Base-by-base conservation (phyloP, 495 filamentous ascomycete genomes). In the Penicillium robsamsonii region DNA sequence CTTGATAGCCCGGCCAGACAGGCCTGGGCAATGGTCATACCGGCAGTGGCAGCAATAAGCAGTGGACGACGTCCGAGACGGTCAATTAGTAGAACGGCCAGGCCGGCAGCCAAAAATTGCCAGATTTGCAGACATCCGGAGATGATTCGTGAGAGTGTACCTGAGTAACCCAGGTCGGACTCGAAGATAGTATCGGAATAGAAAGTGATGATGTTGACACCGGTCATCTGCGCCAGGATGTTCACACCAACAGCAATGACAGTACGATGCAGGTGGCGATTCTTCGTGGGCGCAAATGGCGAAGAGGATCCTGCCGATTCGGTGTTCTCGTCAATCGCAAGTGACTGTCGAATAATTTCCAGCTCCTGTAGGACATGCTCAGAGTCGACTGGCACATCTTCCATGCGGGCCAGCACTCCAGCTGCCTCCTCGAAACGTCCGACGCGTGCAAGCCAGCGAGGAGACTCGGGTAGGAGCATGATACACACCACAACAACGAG, bases 281-380 rank as follows among this genome's bases (percentile, higher is more conserved):
- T 68, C 4, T 81, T 77, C 10, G 59, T 62, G n/a, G 58, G 53
- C 4, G 62, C 61, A 24, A 62, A 67, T 13, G 62, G 61, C 12
- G 59, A 61, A 30, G 53, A 53, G 2, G 62, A 67, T 5, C 38
- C 49, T 6, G 47, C 24, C 11, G 31, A 48, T 30, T 55, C 57
- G 29, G 45, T 35, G 48, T 75, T 77, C 72, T 81, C 81, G 35
- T 77, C 82, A 60, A 87, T 81, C 10, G 79, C 47, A 27, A 87
- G 84, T 0, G 85, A 81, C 46, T 87, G 81, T 61, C 84, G 86
- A 61, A 89, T 86, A 35, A 81, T 83, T 12, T 77, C 63, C 55
- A 87, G 79, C 46, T 87, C 84, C 37, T 76, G 72, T n/a, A 79
- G 65, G 18, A 86, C 72, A 33, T 81, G 65, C 20, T 71, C 72